Conservation (phyloP, 768 basidiomycete genomes). For the Mrakia blollopis region DNA sequence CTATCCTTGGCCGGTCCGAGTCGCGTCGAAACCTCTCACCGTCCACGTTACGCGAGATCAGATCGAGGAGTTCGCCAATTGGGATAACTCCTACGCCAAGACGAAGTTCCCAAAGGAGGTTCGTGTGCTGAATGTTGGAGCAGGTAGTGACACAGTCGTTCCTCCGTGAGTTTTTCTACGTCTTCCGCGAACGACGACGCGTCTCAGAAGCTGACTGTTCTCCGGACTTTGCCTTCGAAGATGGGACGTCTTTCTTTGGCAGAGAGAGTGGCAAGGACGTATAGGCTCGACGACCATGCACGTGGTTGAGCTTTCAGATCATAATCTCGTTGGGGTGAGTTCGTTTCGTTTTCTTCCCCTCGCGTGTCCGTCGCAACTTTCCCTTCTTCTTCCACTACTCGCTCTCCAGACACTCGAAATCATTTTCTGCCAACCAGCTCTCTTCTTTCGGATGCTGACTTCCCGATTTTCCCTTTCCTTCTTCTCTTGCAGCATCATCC, state of each 20-base stretch:
- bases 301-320: conserved; percentile 68
- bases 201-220: neutral
- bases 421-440: no score
- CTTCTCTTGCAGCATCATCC: conserved; percentile 52
- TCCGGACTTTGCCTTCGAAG: neutral
- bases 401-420: no score
- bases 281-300: conserved; percentile 67
- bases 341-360: neutral
- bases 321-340: conserved; percentile 64
- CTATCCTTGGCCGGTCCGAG: conserved; percentile 59
- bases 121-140: conserved; percentile 73
- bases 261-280: conserved; percentile 52
- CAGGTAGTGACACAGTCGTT: conserved; percentile 62
- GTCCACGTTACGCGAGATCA: conserved; percentile 58
- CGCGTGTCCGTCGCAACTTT: neutral
- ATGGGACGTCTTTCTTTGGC: conserved; percentile 68
- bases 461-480: conserved; percentile 9
- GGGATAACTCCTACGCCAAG: conserved; percentile 67
- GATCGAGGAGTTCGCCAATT: conserved; percentile 57
- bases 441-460: neutral
- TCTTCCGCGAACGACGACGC: conserved; percentile 51
- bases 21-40: conserved; percentile 59
- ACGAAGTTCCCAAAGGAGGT: conserved; percentile 58
- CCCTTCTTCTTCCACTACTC: neutral
- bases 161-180: conserved; percentile 43